Evolutionary conservation across 257 asterid species (phyloP).

Genomic region (Penstemon eatonii): DNA sequence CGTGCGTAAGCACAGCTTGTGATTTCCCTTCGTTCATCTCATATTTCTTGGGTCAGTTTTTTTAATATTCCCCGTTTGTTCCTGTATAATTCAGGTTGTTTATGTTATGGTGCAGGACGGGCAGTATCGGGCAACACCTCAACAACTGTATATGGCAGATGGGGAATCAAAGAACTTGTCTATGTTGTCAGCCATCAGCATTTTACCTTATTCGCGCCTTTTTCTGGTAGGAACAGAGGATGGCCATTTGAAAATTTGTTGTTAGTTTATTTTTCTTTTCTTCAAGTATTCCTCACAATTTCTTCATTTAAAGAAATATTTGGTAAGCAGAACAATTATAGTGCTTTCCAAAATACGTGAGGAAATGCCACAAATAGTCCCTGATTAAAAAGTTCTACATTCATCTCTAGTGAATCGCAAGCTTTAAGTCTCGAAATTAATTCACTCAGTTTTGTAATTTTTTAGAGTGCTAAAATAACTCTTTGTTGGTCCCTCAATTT

Average conservation of each 20-base stretch:
- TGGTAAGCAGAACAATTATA: too few relatives aligned
- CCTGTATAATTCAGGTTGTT: background rate
- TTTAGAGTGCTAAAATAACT: too few relatives aligned
- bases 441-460: too few relatives aligned
- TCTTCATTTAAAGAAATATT: too few relatives aligned
- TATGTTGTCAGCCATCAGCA: slow-evolving; percentile 62
- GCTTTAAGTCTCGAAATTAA: too few relatives aligned
- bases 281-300: too few relatives aligned
- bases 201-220: slow-evolving; percentile 81
- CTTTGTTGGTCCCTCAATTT: too few relatives aligned
- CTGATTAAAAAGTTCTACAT: too few relatives aligned
- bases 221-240: slow-evolving; percentile 95
- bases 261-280: slow-evolving; percentile 31
- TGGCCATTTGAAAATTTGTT: slow-evolving; percentile 76
- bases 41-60: background rate
- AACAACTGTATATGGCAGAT: slow-evolving; percentile 74
- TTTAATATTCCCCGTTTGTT: background rate
- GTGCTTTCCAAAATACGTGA: too few relatives aligned
- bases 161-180: slow-evolving; percentile 80
- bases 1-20: background rate
- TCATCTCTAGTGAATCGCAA: too few relatives aligned
- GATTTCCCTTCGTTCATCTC: background rate
- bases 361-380: too few relatives aligned
- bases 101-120: slow-evolving; percentile 58
- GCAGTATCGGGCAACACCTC: slow-evolving; percentile 57